Conservation (phyloP, 73 alveolate species). For the Paramecium bursaria region DNA sequence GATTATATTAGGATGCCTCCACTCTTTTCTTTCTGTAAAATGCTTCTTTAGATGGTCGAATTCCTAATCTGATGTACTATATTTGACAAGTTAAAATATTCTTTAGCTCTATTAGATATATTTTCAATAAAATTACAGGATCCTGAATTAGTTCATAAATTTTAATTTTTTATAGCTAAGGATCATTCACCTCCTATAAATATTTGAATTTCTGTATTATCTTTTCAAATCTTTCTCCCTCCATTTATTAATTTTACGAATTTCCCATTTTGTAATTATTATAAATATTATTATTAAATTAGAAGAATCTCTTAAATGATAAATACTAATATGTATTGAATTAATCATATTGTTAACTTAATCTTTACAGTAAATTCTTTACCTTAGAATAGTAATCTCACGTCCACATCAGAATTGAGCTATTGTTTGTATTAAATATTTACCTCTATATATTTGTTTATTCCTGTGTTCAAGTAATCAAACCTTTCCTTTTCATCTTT, state of each 20-base stretch:
- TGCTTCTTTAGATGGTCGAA: not conserved
- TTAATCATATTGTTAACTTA: no score
- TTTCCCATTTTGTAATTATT: slow-evolving; percentile 13
- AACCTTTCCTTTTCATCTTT: slow-evolving; percentile 20
- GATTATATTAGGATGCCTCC: not conserved
- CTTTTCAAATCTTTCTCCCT: slow-evolving; percentile 29
- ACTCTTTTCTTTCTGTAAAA: slow-evolving; percentile 26
- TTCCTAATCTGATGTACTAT: not conserved
- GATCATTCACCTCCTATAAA: not conserved
- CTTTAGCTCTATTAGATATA: not conserved
- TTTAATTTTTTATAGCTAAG: not conserved
- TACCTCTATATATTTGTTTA: not conserved
- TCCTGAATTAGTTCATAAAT: not conserved
- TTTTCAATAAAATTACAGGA: slow-evolving; percentile 11
- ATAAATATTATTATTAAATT: not conserved
- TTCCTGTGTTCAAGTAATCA: not conserved
- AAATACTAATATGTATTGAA: not conserved
- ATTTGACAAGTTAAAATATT: slow-evolving; percentile 13
- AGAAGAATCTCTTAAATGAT: not conserved
- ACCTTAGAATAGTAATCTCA: no score
- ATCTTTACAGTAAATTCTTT: no score
- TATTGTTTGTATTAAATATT: not conserved
- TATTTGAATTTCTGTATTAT: slow-evolving; percentile 41
- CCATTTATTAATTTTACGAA: slow-evolving; percentile 35
- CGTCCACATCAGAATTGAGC: not conserved